Conservation (phyloP, 257 asterid genomes). For the Capsicum chinense region DNA sequence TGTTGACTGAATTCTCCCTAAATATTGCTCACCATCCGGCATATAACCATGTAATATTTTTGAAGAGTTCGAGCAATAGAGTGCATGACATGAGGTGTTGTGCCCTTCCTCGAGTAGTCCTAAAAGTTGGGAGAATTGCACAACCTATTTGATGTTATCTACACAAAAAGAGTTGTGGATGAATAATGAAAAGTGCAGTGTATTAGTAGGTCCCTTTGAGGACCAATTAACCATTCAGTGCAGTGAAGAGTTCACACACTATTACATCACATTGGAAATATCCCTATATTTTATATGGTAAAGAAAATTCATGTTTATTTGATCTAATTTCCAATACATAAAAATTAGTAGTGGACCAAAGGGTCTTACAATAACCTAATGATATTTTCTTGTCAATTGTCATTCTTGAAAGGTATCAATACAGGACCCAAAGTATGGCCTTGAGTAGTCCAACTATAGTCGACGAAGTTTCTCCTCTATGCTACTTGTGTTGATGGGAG, state of each 20-base stretch:
- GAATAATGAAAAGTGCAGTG: background rate
- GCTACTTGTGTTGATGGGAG: background rate
- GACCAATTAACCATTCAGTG: slow-evolving; percentile 29
- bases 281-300: background rate
- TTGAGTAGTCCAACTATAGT: background rate
- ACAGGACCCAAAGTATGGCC: too few species aligned
- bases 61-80: too few species aligned
- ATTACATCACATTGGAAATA: background rate
- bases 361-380: background rate
- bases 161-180: background rate
- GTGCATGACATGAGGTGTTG: background rate
- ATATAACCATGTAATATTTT: too few species aligned
- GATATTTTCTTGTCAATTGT: background rate
- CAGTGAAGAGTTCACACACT: background rate
- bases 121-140: background rate
- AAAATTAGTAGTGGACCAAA: background rate
- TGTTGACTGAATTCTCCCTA: too few species aligned
- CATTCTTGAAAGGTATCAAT: background rate
- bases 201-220: background rate
- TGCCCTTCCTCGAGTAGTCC: background rate
- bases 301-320: background rate
- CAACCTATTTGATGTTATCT: background rate
- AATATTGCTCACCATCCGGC: too few species aligned
- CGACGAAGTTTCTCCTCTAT: background rate
- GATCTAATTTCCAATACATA: background rate